Conservation (phyloP, 495 filamentous ascomycete species). For the Hypoxylon crocopeplum region DNA sequence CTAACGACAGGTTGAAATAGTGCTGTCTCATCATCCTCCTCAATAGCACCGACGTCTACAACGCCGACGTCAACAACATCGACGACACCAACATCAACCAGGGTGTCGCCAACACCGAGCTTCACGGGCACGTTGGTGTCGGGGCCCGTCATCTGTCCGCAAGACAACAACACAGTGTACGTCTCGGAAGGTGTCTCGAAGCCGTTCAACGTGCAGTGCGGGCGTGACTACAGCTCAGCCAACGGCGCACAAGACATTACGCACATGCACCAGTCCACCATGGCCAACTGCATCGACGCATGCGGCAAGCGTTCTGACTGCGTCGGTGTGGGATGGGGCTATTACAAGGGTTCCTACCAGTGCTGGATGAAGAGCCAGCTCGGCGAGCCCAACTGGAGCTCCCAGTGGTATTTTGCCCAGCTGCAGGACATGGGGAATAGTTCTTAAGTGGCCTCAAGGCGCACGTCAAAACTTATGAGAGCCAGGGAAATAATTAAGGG, state of each 20-base stretch:
- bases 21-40: slow-evolving; percentile 6
- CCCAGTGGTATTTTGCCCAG: slow-evolving; percentile 52
- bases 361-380: slow-evolving; percentile 62
- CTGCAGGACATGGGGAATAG: slow-evolving; percentile 15
- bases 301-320: slow-evolving; percentile 39
- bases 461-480: too few relatives aligned
- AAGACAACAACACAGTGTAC: slow-evolving; percentile 46
- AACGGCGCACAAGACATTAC: slow-evolving; percentile 39
- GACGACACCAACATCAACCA: slow-evolving; percentile 5
- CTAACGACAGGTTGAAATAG: slow-evolving; percentile 2
- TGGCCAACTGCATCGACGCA: slow-evolving; percentile 41
- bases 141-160: slow-evolving; percentile 37
- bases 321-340: slow-evolving; percentile 47
- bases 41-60: not conserved
- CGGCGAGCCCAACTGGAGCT: slow-evolving; percentile 56
- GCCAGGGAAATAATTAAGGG: too few relatives aligned
- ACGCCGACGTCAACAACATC: slow-evolving; percentile 9
- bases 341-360: slow-evolving; percentile 36
- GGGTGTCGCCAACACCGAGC: slow-evolving; percentile 18
- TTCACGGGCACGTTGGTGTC: slow-evolving; percentile 14
- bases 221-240: slow-evolving; percentile 42
- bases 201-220: slow-evolving; percentile 43
- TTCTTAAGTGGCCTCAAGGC: too few relatives aligned
- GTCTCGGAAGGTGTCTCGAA: slow-evolving; percentile 16
- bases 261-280: slow-evolving; percentile 21